A percentile compares a stretch with the other conserved stretches of the same genome.
Evolutionary conservation across 208 protist genomes (phyloP).

Genomic region (Trichomonas vaginalis): DNA sequence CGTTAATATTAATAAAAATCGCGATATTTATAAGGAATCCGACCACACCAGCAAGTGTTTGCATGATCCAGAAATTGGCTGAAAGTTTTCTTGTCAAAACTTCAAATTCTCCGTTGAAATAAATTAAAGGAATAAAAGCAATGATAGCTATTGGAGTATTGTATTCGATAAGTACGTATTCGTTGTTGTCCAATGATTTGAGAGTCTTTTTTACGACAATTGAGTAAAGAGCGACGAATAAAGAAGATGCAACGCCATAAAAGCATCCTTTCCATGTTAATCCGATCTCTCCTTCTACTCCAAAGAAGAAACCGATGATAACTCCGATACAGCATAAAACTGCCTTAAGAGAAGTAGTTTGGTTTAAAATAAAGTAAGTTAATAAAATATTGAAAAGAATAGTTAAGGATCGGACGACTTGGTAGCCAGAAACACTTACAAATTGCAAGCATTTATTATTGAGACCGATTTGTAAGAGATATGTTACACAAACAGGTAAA

Average conservation of each 20-base stretch:
- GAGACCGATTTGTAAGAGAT: conserved; percentile 48
- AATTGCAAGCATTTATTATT: conserved; percentile 58
- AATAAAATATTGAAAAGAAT: conserved; percentile 50
- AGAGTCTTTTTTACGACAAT: conserved; percentile 45
- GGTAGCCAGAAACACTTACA: conserved; percentile 52
- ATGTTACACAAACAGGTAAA: conserved; percentile 43
- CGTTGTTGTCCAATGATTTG: conserved; percentile 33
- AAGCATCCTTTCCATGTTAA: conserved; percentile 31
- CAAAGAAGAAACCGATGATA: conserved; percentile 45
- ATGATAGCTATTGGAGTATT: conserved; percentile 41
- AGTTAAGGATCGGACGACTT: conserved; percentile 45
- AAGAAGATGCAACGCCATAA: conserved; percentile 41
- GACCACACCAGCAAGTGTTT: conserved; percentile 40
- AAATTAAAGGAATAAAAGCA: conserved; percentile 40
- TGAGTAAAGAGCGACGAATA: conserved; percentile 46
- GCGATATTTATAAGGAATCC: conserved; percentile 45
- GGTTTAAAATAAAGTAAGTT: conserved; percentile 38
- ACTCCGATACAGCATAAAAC: conserved; percentile 38
- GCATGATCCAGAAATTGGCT: conserved; percentile 37
- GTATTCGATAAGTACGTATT: conserved; percentile 38
- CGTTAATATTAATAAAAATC: conserved; percentile 46
- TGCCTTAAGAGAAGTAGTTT: conserved; percentile 29
- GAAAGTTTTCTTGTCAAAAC: background rate
- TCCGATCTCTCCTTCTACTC: conserved; percentile 35
- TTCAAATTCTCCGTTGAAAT: conserved; percentile 33